These are phyloP conservation scores for Oryza coarctata DNA, from an alignment of 176 grass and related monocot species.

Conservation along the genomic window DNA sequence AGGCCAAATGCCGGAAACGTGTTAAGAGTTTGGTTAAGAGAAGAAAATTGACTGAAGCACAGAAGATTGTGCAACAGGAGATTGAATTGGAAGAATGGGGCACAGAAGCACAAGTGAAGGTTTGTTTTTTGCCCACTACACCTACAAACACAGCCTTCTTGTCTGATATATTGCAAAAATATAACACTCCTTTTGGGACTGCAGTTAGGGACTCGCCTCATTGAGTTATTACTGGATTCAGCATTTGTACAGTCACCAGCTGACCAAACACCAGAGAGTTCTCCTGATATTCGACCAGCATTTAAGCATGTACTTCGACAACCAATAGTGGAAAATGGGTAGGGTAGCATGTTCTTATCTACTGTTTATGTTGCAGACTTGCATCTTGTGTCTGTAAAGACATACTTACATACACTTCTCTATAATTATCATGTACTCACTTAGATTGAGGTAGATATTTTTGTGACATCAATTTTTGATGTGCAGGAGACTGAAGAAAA, in stretches of 20 bases:
- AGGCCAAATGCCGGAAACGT: conserved; percentile 57
- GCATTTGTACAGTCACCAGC: conserved; percentile 76
- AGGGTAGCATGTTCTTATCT: conserved; percentile 24
- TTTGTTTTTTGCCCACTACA: conserved; percentile 23
- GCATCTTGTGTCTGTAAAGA: conserved; percentile 11
- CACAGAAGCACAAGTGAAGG: conserved; percentile 82
- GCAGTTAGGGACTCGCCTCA: conserved; percentile 83
- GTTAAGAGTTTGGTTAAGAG: conserved; percentile 65
- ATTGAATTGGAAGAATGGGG: conserved; percentile 84
- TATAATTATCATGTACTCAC: conserved; percentile 16
- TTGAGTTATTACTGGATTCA: conserved; percentile 88
- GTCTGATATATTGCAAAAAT: not conserved
- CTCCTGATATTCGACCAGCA: conserved; percentile 82
- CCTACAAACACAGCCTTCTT: conserved; percentile 23
- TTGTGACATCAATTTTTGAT: conserved; percentile 36
- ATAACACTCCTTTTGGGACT: conserved; percentile 31
- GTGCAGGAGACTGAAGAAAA: conserved; percentile 65
- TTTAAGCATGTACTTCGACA: conserved; percentile 67
- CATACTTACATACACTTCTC: not conserved
- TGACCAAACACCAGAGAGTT: conserved; percentile 54
- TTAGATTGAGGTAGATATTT: conserved; percentile 12
- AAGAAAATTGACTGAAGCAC: conserved; percentile 61
- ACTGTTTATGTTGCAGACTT: conserved; percentile 18
- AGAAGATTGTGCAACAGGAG: conserved; percentile 79
- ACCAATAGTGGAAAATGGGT: conserved; percentile 75